A percentile compares a stretch with the other conserved stretches of the same genome.
Conservation (phyloP, 108 stramenopile genomes). For the Pseudonitzschia multiseries region DNA sequence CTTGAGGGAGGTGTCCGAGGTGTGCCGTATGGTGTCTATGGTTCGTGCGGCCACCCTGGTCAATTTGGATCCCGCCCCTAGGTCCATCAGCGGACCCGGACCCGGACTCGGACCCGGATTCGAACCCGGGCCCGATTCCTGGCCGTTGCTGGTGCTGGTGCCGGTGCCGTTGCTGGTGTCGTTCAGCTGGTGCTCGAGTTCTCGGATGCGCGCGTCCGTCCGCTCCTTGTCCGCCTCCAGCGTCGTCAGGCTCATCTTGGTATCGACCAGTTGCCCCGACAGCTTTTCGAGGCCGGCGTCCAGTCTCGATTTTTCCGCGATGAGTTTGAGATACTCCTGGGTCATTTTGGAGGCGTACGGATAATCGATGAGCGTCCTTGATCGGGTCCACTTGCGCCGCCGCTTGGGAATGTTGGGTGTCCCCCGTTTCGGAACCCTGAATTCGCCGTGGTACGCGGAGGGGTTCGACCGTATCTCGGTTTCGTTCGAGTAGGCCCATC, state of each 20-base stretch:
- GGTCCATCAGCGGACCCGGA: background rate
- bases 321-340: slow-evolving; percentile 37
- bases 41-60: background rate
- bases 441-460: slow-evolving; percentile 22
- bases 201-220: slow-evolving; percentile 2
- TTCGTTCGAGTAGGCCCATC: slow-evolving; percentile 55
- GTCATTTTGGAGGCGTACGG: slow-evolving; percentile 44
- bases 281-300: slow-evolving; percentile 39
- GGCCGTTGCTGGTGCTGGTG: too few relatives aligned
- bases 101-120: too few relatives aligned
- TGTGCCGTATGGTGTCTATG: background rate
- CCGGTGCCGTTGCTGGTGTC: slow-evolving; percentile 31
- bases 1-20: background rate
- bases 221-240: slow-evolving; percentile 42
- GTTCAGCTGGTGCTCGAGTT: slow-evolving; percentile 18
- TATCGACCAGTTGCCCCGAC: slow-evolving; percentile 51
- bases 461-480: slow-evolving; percentile 21
- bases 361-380: slow-evolving; percentile 52
- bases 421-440: slow-evolving; percentile 26
- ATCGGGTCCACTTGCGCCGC: slow-evolving; percentile 55
- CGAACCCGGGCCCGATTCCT: too few relatives aligned
- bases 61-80: slow-evolving; percentile 10
- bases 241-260: slow-evolving; percentile 48
- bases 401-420: slow-evolving; percentile 32
- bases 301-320: slow-evolving; percentile 51